Base-by-base conservation (phyloP, 2,329 filamentous ascomycete species). In the Fusarium sp. region DNA sequence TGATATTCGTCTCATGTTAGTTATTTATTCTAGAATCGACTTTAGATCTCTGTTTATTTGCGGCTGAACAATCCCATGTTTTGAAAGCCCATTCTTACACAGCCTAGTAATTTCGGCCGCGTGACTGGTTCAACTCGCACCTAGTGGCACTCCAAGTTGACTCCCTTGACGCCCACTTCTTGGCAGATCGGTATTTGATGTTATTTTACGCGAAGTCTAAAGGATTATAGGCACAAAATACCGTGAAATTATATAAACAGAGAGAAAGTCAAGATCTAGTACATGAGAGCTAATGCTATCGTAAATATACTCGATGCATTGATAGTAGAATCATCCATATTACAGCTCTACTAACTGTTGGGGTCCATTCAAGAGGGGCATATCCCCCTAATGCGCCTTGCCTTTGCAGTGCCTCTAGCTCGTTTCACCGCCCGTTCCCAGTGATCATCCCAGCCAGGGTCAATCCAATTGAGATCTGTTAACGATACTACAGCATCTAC, bases 371-470 rank as follows among this genome's bases (percentile, higher is more conserved):
- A 63, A 53, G 66, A 69, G 66, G 66, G 66, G 61, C 66, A 49
- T 24, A 39, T 63, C 58, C 66, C 53, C 66, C 66, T 69, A 67
- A 69, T 58, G 53, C 53, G 41, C 66, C 33, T 52, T n/a, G n/a
- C n/a, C n/a, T n/a, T 43, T 70, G 56, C 49, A 58, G 57, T 43
- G 50, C 44, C 54, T 39, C 38, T 68, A 68, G 59, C 52, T 63
- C 48, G 56, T 71, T 70, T 70, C 68, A 69, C 64, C 68, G 64
- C 64, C 68, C 63, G 63, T 58, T 64, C 57, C 52, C 26, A 52
- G 63, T 35, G 54, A 37, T 35, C 63, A 59, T 54, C 63, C 58
- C 57, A 54, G 63, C 50, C 41, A 61, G 46, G 61, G 52, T 33
- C 61, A 48, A 28, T 47, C 50, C 56, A 57, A 59, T 49, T 35